These are phyloP conservation scores for Mycena epipterygia DNA, from an alignment of 768 basidiomycete species.

Conservation along the genomic window DNA sequence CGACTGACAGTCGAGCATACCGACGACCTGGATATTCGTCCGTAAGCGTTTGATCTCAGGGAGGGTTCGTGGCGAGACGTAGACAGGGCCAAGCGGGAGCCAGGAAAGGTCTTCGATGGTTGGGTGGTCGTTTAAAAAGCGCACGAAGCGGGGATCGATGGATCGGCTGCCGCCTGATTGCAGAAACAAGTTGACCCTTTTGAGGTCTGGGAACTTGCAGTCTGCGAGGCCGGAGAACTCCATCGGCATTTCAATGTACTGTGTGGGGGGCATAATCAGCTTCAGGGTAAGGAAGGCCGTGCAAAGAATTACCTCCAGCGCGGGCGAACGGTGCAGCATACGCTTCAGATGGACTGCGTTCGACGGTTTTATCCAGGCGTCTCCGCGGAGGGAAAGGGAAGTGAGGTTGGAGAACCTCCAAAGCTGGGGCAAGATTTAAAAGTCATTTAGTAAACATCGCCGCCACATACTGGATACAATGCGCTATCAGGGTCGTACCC, in stretches of 20 bases:
- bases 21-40: constrained; percentile 50
- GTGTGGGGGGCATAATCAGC: background rate
- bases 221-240: constrained; percentile 54
- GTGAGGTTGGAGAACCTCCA: constrained; percentile 47
- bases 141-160: constrained; percentile 51
- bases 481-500: constrained; percentile 45
- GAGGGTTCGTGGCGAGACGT: constrained; percentile 51
- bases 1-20: constrained; percentile 50
- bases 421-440: constrained; percentile 37
- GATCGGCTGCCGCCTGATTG: constrained; percentile 53
- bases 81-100: constrained; percentile 55
- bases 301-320: constrained; percentile 42
- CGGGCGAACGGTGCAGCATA: constrained; percentile 45
- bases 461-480: constrained; percentile 53
- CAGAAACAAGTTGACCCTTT: constrained; percentile 56
- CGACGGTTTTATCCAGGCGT: constrained; percentile 45
- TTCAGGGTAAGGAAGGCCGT: background rate
- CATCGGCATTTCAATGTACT: constrained; percentile 63
- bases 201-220: constrained; percentile 56
- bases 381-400: constrained; percentile 45
- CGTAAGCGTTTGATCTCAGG: constrained; percentile 57
- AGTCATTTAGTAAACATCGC: constrained; percentile 28
- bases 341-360: constrained; percentile 41
- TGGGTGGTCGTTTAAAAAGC: constrained; percentile 61
- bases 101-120: constrained; percentile 61